Conservation (phyloP, 768 basidiomycete species). For the Panellus pusillus region DNA sequence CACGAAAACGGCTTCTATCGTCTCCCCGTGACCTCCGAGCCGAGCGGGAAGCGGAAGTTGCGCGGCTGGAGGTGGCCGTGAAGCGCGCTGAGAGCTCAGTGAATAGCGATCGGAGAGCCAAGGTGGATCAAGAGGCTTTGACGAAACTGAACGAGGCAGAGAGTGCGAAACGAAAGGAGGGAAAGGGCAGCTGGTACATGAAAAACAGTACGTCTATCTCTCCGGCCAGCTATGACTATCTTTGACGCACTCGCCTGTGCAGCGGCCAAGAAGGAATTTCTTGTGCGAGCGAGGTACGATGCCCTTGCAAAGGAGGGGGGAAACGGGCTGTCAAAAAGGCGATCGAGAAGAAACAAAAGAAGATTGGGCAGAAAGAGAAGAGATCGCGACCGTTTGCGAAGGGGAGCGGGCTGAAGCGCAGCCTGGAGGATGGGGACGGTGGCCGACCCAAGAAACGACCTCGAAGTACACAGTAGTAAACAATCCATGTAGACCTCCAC, state of each 20-base stretch:
- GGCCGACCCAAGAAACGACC: conserved; percentile 13
- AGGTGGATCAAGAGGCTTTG: conserved; percentile 71
- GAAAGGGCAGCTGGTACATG: conserved; percentile 85
- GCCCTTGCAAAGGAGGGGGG: conserved; percentile 78
- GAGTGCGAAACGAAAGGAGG: conserved; percentile 63
- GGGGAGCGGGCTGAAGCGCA: conserved; percentile 19
- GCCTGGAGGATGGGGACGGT: conserved; percentile 12
- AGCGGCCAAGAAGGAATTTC: conserved; percentile 79
- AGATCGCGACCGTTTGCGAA: conserved; percentile 68
- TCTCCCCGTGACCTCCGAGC: conserved; percentile 60
- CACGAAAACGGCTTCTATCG: conserved; percentile 59
- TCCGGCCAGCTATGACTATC: background rate
- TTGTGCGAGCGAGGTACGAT: conserved; percentile 76
- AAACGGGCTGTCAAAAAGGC: conserved; percentile 79
- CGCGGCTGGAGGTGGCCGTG: conserved; percentile 67
- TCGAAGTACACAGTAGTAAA: background rate
- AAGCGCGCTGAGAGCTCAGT: conserved; percentile 78
- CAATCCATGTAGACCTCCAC: no score
- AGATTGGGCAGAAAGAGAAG: conserved; percentile 87
- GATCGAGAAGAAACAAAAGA: conserved; percentile 87
- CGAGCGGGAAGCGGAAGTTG: conserved; percentile 68
- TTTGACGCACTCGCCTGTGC: conserved; percentile 18
- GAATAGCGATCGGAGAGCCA: conserved; percentile 68
- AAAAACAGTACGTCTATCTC: conserved; percentile 64
- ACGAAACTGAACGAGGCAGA: conserved; percentile 55